Evolutionary conservation across 352 stramenopile genomes (phyloP).

Genomic region (Globisporangium parvum): DNA sequence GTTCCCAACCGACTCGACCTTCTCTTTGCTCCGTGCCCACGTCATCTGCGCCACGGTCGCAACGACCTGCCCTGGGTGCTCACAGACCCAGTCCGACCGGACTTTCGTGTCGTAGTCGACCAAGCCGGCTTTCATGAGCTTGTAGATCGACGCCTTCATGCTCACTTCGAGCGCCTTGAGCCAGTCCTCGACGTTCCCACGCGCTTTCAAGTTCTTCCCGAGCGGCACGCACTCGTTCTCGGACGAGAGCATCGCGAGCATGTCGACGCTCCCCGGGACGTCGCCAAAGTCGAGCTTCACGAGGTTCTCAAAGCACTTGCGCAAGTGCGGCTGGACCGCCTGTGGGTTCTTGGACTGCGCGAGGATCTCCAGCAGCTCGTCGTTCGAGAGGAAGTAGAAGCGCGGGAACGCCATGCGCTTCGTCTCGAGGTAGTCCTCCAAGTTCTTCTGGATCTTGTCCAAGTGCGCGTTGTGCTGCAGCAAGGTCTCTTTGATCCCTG

Average conservation of each 20-base stretch:
- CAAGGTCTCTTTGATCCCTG: slow-evolving; percentile 78
- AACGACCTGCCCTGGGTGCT: slow-evolving; percentile 91
- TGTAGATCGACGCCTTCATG: slow-evolving; percentile 91
- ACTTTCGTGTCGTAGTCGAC: slow-evolving; percentile 87
- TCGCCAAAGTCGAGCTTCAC: slow-evolving; percentile 80
- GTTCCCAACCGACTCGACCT: slow-evolving; percentile 67
- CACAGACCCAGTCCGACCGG: slow-evolving; percentile 81
- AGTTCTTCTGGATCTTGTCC: slow-evolving; percentile 89
- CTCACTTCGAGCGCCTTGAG: slow-evolving; percentile 82
- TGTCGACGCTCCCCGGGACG: slow-evolving; percentile 82
- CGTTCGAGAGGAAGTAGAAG: slow-evolving; percentile 96
- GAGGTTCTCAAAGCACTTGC: slow-evolving; percentile 93
- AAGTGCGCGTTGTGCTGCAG: slow-evolving; percentile 81
- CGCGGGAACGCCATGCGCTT: slow-evolving; percentile 90
- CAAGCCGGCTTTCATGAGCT: slow-evolving; percentile 89
- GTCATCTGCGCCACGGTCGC: slow-evolving; percentile 92
- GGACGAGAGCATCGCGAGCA: slow-evolving; percentile 91
- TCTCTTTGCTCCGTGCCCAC: slow-evolving; percentile 77
- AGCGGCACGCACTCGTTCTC: slow-evolving; percentile 87
- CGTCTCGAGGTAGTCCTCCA: slow-evolving; percentile 91
- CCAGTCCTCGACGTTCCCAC: slow-evolving; percentile 87
- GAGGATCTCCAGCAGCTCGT: slow-evolving; percentile 93
- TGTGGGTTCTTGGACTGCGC: slow-evolving; percentile 93
- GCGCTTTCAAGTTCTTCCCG: slow-evolving; percentile 91
- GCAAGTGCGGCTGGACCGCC: slow-evolving; percentile 90